Conservation (phyloP, 164 flowering plant genomes). For the Chloranthus sessilifolius region DNA sequence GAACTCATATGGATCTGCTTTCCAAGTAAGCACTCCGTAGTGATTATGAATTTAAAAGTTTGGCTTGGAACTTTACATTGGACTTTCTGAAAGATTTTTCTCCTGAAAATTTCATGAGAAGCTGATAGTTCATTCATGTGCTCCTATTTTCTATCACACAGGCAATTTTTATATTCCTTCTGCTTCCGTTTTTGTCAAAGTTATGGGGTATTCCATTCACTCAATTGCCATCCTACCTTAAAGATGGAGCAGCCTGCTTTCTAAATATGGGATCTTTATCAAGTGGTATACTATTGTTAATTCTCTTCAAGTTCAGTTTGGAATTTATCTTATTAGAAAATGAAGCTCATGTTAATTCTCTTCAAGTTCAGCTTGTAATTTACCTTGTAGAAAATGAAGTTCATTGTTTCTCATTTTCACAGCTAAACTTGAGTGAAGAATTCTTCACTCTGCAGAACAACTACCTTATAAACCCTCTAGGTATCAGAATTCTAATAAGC, state of each 20-base stretch:
- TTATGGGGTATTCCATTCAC: constrained; percentile 92
- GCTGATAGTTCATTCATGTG: constrained; percentile 2
- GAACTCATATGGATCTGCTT: constrained; percentile 93
- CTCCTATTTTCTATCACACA: constrained; percentile 23
- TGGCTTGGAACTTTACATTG: no score
- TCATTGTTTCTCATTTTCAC: no score
- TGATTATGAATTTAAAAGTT: background rate
- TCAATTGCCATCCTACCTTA: constrained; percentile 73
- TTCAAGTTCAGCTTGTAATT: no score
- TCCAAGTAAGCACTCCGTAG: constrained; percentile 51
- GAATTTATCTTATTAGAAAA: no score
- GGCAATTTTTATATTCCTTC: constrained; percentile 84
- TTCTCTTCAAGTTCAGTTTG: no score
- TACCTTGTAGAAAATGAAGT: no score
- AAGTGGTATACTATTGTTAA: constrained; percentile 36
- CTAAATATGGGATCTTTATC: constrained; percentile 63
- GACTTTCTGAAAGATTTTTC: no score
- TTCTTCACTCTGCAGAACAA: no score
- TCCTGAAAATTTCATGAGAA: background rate
- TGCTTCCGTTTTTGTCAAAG: constrained; percentile 85
- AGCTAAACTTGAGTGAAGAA: no score
- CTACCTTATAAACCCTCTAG: no score
- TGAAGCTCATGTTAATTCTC: no score
- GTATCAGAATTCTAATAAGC: no score
- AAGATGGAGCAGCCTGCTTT: constrained; percentile 93